Conservation (phyloP, 1,139 yeast genomes). For the Zygoascus hellenicus region DNA sequence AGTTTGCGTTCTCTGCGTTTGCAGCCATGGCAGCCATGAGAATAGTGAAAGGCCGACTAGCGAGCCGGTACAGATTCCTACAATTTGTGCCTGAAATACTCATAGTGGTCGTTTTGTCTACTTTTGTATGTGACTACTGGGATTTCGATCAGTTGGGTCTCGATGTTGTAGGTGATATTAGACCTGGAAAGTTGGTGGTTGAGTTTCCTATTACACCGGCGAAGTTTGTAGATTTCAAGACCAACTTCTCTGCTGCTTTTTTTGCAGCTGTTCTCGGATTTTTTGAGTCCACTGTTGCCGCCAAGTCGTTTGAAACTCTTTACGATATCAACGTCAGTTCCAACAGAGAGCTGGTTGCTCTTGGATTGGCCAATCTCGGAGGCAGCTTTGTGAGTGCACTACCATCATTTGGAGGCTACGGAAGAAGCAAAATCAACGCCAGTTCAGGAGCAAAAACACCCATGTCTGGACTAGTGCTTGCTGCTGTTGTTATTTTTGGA, state of each 20-base stretch:
- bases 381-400: conserved; percentile 71
- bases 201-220: conserved; percentile 44
- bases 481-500: conserved; percentile 61
- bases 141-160: conserved; percentile 58
- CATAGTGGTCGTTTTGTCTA: conserved; percentile 59
- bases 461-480: conserved; percentile 76
- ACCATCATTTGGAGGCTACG: conserved; percentile 96
- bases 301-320: conserved; percentile 45
- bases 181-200: conserved; percentile 41
- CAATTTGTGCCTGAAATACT: conserved; percentile 75
- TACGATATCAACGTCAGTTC: conserved; percentile 34
- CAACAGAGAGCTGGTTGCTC: conserved; percentile 62
- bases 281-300: conserved; percentile 91
- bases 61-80: not conserved
- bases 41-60: conserved; percentile 18
- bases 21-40: conserved; percentile 30
- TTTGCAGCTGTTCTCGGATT: conserved; percentile 85
- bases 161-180: conserved; percentile 63
- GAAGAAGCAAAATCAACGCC: conserved; percentile 84
- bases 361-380: conserved; percentile 68
- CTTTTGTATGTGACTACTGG: conserved; percentile 48
- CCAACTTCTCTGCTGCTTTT: conserved; percentile 42
- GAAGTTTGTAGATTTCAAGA: conserved; percentile 33
- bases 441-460: conserved; percentile 83
- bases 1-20: conserved; percentile 32